A percentile compares a stretch with the other conserved stretches of the same genome.
phyloP scores from a whole-genome alignment of 2,329 filamentous ascomycete genomes.

The Tolypocladium endophyticum region DNA sequence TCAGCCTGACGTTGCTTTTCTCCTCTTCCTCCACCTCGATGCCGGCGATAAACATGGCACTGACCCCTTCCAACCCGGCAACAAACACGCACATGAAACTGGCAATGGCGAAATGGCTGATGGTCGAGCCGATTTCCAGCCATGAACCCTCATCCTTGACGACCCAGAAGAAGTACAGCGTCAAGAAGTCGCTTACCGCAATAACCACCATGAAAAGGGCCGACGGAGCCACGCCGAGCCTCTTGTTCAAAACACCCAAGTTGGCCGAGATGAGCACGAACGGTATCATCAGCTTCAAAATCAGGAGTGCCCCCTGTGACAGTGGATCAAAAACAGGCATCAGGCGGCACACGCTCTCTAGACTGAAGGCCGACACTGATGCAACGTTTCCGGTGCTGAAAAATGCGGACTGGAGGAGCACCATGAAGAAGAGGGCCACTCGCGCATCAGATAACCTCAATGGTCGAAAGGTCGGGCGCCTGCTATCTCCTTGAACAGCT shows the following conservation, averaged over 20 bases:
- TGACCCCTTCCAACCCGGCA: constrained; percentile 74
- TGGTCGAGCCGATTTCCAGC: constrained; percentile 95
- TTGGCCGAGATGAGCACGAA: constrained; percentile 90
- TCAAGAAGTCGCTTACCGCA: constrained; percentile 82
- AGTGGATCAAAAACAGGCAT: constrained; percentile 92
- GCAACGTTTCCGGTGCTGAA: constrained; percentile 96
- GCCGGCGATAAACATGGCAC: constrained; percentile 70
- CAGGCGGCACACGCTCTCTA: constrained; percentile 80
- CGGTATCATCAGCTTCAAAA: constrained; percentile 85
- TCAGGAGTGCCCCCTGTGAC: constrained; percentile 73
- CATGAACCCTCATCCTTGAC: constrained; percentile 94
- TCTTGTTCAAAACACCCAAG: constrained; percentile 81
- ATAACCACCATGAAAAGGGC: constrained; percentile 93
- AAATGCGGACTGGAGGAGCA: constrained; percentile 87
- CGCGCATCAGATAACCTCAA: constrained; percentile 76
- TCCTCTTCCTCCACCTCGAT: constrained; percentile 51
- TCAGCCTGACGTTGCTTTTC: not conserved
- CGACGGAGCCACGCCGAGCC: constrained; percentile 73
- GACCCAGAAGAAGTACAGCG: constrained; percentile 95
- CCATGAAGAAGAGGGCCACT: constrained; percentile 89
- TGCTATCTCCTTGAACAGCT: not conserved
- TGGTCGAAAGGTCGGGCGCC: constrained; percentile 38
- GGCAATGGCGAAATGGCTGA: constrained; percentile 90
- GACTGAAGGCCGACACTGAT: constrained; percentile 82
- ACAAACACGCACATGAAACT: constrained; percentile 87